Evolutionary conservation across 352 stramenopile genomes (phyloP).

Genomic region (Nothophytophthora sp.): DNA sequence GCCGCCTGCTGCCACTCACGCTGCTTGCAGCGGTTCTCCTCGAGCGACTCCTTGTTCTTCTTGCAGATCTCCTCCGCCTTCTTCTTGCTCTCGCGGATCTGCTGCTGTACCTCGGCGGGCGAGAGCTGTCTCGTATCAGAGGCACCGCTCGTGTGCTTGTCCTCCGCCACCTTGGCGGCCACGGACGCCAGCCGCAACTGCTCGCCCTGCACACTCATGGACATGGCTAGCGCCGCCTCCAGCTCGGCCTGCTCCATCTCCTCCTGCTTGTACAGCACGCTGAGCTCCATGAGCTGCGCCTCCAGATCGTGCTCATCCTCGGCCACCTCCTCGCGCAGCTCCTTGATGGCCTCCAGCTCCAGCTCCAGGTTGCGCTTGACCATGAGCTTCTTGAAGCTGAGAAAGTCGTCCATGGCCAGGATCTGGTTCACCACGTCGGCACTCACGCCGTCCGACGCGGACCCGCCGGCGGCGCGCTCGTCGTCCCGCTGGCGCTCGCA

Average conservation of each 20-base stretch:
- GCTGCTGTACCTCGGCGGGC: conserved; percentile 52
- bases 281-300: conserved; percentile 84
- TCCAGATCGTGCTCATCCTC: conserved; percentile 45
- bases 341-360: conserved; percentile 87
- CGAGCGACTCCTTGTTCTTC: conserved; percentile 74
- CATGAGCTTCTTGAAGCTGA: conserved; percentile 94
- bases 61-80: conserved; percentile 74
- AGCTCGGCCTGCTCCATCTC: conserved; percentile 86
- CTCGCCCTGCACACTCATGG: conserved; percentile 71
- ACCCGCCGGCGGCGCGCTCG: conserved; percentile 19
- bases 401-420: conserved; percentile 89
- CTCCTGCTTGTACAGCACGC: conserved; percentile 84
- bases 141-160: conserved; percentile 52
- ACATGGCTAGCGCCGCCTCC: conserved; percentile 77
- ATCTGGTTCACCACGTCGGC: conserved; percentile 87
- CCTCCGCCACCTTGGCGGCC: conserved; percentile 57
- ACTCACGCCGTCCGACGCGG: conserved; percentile 40
- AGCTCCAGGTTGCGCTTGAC: conserved; percentile 91
- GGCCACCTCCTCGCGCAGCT: conserved; percentile 59
- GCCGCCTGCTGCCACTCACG: conserved; percentile 63
- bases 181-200: conserved; percentile 58
- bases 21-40: conserved; percentile 69
- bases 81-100: conserved; percentile 69
- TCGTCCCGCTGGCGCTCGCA: conserved; percentile 69
- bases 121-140: conserved; percentile 29